Evolutionary conservation across 179 eudicot genomes (phyloP).

Genomic region (Vitellaria paradoxa): DNA sequence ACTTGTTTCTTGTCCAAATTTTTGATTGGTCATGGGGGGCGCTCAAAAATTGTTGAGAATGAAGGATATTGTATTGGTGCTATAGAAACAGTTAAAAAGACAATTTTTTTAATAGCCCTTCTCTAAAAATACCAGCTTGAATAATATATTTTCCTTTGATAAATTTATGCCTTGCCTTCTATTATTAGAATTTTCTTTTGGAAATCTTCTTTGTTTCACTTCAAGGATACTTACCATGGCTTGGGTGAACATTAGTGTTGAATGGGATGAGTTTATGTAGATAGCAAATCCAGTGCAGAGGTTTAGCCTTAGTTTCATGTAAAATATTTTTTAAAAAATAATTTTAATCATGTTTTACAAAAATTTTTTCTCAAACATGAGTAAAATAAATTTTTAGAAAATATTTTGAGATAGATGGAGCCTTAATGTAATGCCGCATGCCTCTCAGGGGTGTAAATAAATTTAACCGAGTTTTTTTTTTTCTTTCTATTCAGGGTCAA

Average conservation of each 20-base stretch:
- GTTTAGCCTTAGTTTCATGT: too few species aligned
- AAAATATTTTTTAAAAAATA: too few species aligned
- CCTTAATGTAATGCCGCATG: too few species aligned
- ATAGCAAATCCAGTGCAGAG: neutral
- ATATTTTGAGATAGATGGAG: too few species aligned
- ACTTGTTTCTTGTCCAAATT: neutral
- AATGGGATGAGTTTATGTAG: neutral
- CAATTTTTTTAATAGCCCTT: neutral
- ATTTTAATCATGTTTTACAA: too few species aligned
- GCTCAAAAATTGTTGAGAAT: neutral
- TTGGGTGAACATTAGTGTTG: neutral
- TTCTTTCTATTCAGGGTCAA: too few species aligned
- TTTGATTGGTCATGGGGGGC: neutral
- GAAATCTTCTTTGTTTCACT: neutral
- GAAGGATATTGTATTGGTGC: neutral
- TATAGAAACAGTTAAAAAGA: neutral
- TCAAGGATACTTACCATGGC: neutral
- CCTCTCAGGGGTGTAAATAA: too few species aligned
- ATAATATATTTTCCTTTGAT: neutral
- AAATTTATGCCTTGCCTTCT: neutral
- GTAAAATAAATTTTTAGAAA: too few species aligned
- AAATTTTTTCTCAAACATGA: too few species aligned
- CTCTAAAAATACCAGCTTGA: neutral
- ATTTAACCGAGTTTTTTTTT: too few species aligned
- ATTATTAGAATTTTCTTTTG: neutral